Percentiles rank a stretch among this genome's conserved stretches.
Conservation (phyloP, 352 stramenopile species). For the Plasmopara halstedii region DNA sequence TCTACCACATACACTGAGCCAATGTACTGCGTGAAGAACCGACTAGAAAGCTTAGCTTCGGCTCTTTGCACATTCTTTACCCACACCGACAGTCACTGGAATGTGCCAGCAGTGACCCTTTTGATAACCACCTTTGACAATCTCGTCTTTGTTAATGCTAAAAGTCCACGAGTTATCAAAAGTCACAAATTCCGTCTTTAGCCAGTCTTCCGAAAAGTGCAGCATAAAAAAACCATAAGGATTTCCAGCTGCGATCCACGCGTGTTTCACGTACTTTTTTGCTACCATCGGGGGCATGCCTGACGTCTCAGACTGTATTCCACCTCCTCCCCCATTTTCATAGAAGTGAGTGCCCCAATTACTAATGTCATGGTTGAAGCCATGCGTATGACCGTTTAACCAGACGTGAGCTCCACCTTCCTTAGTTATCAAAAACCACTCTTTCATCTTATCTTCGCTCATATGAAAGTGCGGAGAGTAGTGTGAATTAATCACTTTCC, state of each 20-base stretch:
- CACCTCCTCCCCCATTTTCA: slow-evolving; percentile 80
- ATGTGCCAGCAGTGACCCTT: slow-evolving; percentile 84
- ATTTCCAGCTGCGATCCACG: slow-evolving; percentile 72
- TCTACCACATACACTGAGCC: no score
- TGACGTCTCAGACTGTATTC: slow-evolving; percentile 82
- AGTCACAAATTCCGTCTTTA: slow-evolving; percentile 77
- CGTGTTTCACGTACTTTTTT: slow-evolving; percentile 72
- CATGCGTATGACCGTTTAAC: slow-evolving; percentile 82
- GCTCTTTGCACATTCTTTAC: slow-evolving; percentile 48
- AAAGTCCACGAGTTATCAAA: slow-evolving; percentile 79
- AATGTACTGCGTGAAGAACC: slow-evolving; percentile 7
- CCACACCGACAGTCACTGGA: slow-evolving; percentile 54
- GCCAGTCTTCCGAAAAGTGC: slow-evolving; percentile 79
- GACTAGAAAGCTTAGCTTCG: slow-evolving; percentile 4
- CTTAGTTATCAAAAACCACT: slow-evolving; percentile 82
- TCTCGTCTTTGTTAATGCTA: slow-evolving; percentile 64
- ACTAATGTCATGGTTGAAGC: slow-evolving; percentile 83
- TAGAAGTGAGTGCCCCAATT: slow-evolving; percentile 85
- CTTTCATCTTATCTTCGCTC: slow-evolving; percentile 84
- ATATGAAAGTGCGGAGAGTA: slow-evolving; percentile 88
- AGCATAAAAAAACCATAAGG: slow-evolving; percentile 84
- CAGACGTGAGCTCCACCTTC: slow-evolving; percentile 66
- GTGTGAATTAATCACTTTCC: slow-evolving; percentile 87
- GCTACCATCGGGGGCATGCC: slow-evolving; percentile 60
- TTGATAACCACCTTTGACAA: slow-evolving; percentile 69